A percentile compares a stretch with the other conserved stretches of the same genome.
Evolutionary conservation across 2,329 filamentous ascomycete genomes (phyloP).

Genomic region (Hymenoscyphus linearis): DNA sequence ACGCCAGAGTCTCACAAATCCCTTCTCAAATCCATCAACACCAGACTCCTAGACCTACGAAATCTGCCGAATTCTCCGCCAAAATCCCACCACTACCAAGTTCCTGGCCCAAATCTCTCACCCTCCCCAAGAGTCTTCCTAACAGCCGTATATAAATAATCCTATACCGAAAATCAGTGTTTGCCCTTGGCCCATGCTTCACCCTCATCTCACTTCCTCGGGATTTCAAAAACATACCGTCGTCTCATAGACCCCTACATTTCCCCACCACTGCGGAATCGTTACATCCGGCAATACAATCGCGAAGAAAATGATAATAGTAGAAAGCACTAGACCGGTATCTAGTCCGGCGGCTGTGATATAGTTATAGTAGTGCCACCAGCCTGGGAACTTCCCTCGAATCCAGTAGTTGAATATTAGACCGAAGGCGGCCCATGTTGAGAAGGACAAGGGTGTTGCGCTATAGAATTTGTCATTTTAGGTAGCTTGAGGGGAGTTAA

Average conservation of each 20-base stretch:
- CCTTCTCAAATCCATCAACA: not conserved
- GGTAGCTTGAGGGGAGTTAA: conserved; percentile 35
- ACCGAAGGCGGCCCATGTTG: conserved; percentile 63
- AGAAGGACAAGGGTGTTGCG: conserved; percentile 68
- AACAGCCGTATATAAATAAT: conserved; percentile 41
- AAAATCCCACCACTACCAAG: conserved; percentile 39
- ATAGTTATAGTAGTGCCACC: conserved; percentile 77
- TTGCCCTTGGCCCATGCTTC: too few species aligned
- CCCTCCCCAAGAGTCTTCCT: conserved; percentile 47
- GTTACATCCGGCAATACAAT: conserved; percentile 58
- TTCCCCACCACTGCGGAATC: conserved; percentile 67
- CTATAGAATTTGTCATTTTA: conserved; percentile 1
- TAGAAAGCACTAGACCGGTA: conserved; percentile 59
- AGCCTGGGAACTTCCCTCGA: conserved; percentile 58
- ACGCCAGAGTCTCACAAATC: too few species aligned
- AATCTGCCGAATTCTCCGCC: too few species aligned
- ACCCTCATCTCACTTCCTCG: not conserved
- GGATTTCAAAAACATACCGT: conserved; percentile 37
- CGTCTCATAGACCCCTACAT: conserved; percentile 51
- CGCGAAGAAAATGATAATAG: conserved; percentile 65
- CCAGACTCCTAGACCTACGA: not conserved
- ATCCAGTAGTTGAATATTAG: conserved; percentile 65
- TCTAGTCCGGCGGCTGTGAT: conserved; percentile 67
- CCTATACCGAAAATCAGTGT: not conserved
- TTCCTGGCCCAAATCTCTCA: conserved; percentile 55